phyloP scores from a whole-genome alignment of 257 asterid genomes.

The Leptodermis oblonga region DNA sequence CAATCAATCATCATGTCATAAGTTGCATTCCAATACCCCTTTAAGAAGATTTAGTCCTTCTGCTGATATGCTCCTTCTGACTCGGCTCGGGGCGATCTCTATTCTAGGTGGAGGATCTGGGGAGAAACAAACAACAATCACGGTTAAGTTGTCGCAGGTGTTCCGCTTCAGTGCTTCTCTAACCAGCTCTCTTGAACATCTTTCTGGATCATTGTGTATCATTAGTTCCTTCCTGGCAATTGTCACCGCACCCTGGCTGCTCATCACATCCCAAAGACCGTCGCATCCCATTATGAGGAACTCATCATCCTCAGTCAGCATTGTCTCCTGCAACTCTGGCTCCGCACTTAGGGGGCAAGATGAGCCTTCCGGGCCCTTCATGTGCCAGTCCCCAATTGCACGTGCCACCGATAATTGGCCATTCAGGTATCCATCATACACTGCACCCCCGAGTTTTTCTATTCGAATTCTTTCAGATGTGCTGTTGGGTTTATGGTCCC shows the following conservation, averaged over 20 bases:
- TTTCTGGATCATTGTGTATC: slow-evolving; percentile 83
- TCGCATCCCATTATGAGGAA: slow-evolving; percentile 89
- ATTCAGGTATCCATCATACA: slow-evolving; percentile 81
- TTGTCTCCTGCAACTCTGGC: slow-evolving; percentile 73
- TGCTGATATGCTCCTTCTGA: slow-evolving; percentile 70
- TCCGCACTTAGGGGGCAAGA: slow-evolving; percentile 74
- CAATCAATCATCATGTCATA: slow-evolving; percentile 18
- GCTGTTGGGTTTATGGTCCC: slow-evolving; percentile 79
- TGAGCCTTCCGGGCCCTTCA: slow-evolving; percentile 80
- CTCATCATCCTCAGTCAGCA: slow-evolving; percentile 79
- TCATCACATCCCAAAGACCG: slow-evolving; percentile 95
- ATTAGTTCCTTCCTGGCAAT: slow-evolving; percentile 82
- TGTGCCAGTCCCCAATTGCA: slow-evolving; percentile 96
- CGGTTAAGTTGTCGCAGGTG: slow-evolving; percentile 80
- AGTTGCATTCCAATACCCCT: slow-evolving; percentile 64
- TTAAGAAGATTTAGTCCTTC: slow-evolving; percentile 80
- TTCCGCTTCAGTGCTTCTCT: slow-evolving; percentile 81
- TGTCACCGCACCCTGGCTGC: slow-evolving; percentile 88
- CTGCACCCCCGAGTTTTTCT: slow-evolving; percentile 81
- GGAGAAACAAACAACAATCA: slow-evolving; percentile 72
- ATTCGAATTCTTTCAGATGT: slow-evolving; percentile 62
- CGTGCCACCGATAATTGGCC: slow-evolving; percentile 91
- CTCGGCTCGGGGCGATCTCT: slow-evolving; percentile 48
- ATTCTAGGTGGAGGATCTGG: slow-evolving; percentile 83
- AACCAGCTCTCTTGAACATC: slow-evolving; percentile 79